phyloP scores from a whole-genome alignment of 345 rosid genomes.

The Murraya koenigii region DNA sequence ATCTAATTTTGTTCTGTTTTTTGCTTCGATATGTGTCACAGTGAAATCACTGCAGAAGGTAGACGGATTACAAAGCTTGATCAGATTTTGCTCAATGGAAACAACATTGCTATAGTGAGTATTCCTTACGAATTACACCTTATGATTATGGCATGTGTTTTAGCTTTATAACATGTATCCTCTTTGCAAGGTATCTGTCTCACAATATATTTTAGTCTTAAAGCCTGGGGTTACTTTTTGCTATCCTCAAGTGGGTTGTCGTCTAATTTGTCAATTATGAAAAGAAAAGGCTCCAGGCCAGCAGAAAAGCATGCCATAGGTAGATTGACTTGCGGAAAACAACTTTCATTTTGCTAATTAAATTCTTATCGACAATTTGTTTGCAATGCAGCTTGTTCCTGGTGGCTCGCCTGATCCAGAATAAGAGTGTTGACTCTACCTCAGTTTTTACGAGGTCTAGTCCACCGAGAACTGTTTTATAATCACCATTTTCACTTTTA shows the following conservation, averaged over 20 bases:
- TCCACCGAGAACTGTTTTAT: background rate
- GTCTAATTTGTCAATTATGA: background rate
- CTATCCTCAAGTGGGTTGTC: background rate
- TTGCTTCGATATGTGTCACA: slow-evolving; percentile 23
- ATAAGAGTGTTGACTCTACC: slow-evolving; percentile 8
- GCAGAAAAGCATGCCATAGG: background rate
- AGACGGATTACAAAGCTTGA: slow-evolving; percentile 90
- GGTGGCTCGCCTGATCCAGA: slow-evolving; percentile 82
- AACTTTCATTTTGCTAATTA: background rate
- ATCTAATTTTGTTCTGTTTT: background rate
- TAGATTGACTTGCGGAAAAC: background rate
- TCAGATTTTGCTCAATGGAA: slow-evolving; percentile 92
- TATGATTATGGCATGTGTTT: background rate
- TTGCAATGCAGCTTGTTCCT: slow-evolving; percentile 77
- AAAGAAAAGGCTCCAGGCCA: background rate
- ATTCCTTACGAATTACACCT: background rate
- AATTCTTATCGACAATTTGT: slow-evolving; percentile 15
- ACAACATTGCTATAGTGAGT: slow-evolving; percentile 94
- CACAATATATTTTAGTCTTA: background rate
- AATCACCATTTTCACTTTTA: background rate
- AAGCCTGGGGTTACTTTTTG: background rate
- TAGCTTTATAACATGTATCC: background rate
- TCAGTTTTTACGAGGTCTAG: slow-evolving; percentile 4
- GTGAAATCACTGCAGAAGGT: slow-evolving; percentile 94
- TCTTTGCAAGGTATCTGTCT: no score